Evolutionary conservation across 2,329 filamentous ascomycete genomes (phyloP).

Genomic region (Exophiala mesophila): DNA sequence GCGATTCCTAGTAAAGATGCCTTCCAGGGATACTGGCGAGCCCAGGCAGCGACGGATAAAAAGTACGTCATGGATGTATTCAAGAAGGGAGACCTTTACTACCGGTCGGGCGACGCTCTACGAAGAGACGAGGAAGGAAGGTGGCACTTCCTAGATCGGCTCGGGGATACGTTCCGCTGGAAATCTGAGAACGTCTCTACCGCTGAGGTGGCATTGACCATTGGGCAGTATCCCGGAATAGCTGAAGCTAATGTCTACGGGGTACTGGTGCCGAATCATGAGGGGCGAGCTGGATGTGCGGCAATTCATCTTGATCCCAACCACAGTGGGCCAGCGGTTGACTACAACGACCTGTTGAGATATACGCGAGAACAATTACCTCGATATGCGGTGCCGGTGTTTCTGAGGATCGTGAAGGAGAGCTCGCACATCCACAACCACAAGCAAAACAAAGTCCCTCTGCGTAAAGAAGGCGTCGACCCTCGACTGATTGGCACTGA

Average conservation of each 20-base stretch:
- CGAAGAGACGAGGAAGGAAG: conserved; percentile 66
- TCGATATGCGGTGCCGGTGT: conserved; percentile 70
- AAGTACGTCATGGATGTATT: conserved; percentile 74
- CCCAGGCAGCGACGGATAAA: conserved; percentile 62
- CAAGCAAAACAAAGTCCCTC: conserved; percentile 72
- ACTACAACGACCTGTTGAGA: conserved; percentile 56
- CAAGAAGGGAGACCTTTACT: conserved; percentile 71
- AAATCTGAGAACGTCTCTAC: conserved; percentile 79
- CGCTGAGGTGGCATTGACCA: conserved; percentile 70
- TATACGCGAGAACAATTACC: conserved; percentile 59
- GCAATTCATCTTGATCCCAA: conserved; percentile 58
- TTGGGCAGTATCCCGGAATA: conserved; percentile 63
- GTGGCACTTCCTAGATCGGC: conserved; percentile 69
- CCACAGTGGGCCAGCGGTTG: conserved; percentile 41
- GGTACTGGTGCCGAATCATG: conserved; percentile 71
- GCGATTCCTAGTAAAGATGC: conserved; percentile 55
- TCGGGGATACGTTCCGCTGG: conserved; percentile 53
- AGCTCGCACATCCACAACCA: conserved; percentile 66
- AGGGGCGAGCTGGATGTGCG: conserved; percentile 78
- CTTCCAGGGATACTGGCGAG: conserved; percentile 80
- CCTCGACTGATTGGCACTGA: conserved; percentile 18
- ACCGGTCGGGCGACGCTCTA: conserved; percentile 77
- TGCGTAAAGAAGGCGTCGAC: conserved; percentile 37
- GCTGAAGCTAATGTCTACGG: conserved; percentile 84
- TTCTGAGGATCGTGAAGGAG: conserved; percentile 58